These are phyloP conservation scores for Sanghuangporus baumii DNA, from an alignment of 1,284 basidiomycete genomes.

Conservation along the genomic window DNA sequence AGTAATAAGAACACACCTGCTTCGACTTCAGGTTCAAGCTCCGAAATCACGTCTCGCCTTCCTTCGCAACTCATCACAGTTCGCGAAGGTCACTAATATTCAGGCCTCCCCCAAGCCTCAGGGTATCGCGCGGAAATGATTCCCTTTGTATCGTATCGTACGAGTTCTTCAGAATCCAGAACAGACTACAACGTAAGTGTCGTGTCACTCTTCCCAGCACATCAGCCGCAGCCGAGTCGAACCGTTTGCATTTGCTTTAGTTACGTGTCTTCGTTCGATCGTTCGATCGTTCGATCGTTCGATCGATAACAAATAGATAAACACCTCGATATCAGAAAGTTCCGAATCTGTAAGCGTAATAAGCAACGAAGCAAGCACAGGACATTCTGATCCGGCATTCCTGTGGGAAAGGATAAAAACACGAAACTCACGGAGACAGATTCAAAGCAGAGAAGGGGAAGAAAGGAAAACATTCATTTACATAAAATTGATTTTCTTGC, in stretches of 20 bases:
- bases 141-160: neutral
- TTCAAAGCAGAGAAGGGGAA: neutral
- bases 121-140: neutral
- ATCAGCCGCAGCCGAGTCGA: neutral
- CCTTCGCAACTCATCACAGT: neutral
- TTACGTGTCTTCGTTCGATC: neutral
- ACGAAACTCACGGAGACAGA: too few species aligned
- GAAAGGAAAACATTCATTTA: neutral
- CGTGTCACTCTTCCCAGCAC: neutral
- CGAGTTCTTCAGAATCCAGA: neutral
- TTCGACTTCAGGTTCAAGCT: neutral
- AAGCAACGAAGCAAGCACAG: neutral
- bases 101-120: neutral
- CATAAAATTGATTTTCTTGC: neutral
- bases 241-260: too few species aligned
- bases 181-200: neutral
- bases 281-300: neutral
- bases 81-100: neutral
- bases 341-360: neutral
- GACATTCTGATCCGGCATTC: neutral
- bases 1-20: too few species aligned
- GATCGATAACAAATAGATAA: neutral
- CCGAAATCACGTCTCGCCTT: neutral
- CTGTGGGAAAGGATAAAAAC: neutral
- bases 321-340: neutral